phyloP scores from a whole-genome alignment of 371 early-diverging fungal genomes.

The Modicella reniformis region DNA sequence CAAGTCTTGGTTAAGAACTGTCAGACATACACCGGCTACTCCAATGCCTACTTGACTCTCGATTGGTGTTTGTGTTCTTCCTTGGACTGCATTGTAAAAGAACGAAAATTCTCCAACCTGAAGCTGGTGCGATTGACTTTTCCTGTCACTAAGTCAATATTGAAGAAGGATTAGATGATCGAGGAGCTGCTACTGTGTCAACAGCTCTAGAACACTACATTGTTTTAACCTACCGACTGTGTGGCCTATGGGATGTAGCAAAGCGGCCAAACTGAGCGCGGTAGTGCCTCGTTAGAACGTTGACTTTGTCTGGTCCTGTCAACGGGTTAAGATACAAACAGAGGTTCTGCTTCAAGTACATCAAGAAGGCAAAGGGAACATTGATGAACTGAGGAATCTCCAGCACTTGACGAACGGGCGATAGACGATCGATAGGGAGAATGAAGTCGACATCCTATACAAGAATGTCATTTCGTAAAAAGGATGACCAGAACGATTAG shows the following conservation, averaged over 20 bases:
- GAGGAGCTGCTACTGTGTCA: no score
- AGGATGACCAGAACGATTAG: background rate
- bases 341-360: conserved; percentile 74
- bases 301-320: conserved; percentile 66
- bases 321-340: conserved; percentile 60
- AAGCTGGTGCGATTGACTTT: conserved; percentile 29
- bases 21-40: conserved; percentile 73
- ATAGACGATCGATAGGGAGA: conserved; percentile 65
- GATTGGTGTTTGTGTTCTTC: conserved; percentile 61
- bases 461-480: background rate
- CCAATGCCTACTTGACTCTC: conserved; percentile 79
- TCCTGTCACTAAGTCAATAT: background rate
- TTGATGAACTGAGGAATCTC: conserved; percentile 64
- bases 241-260: conserved; percentile 18
- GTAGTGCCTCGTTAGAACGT: conserved; percentile 63
- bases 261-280: conserved; percentile 56
- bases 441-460: conserved; percentile 74
- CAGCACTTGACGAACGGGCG: conserved; percentile 52
- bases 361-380: conserved; percentile 69
- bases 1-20: conserved; percentile 61
- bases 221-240: conserved; percentile 26
- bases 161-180: background rate
- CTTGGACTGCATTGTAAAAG: conserved; percentile 67
- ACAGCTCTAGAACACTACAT: conserved; percentile 3
- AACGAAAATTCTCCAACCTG: conserved; percentile 68